These are phyloP conservation scores for Diplocarpon rosae DNA, from an alignment of 2,329 filamentous ascomycete genomes.

Conservation along the genomic window DNA sequence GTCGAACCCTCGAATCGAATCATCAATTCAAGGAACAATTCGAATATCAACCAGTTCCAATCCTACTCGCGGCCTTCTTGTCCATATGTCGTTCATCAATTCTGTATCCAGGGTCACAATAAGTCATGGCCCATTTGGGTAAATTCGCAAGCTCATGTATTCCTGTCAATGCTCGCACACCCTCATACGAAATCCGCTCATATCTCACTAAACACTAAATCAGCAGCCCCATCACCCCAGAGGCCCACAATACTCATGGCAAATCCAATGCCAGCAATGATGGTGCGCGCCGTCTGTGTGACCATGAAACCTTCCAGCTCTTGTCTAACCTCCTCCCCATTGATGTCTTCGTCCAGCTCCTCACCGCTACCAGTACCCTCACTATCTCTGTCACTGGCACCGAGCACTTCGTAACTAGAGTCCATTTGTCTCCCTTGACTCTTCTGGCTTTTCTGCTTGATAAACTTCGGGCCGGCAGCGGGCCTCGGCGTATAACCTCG, in stretches of 20 bases:
- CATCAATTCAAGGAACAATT: no score
- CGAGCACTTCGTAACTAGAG: constrained; percentile 60
- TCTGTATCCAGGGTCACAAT: no score
- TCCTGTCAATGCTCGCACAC: background rate
- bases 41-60: no score
- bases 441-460: constrained; percentile 26
- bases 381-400: constrained; percentile 32
- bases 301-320: constrained; percentile 45
- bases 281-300: constrained; percentile 43
- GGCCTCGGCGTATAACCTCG: constrained; percentile 8
- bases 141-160: no score
- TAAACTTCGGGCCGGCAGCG: background rate
- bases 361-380: constrained; percentile 34
- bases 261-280: constrained; percentile 45
- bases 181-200: constrained; percentile 4
- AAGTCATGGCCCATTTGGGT: no score
- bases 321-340: constrained; percentile 50
- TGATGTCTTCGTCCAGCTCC: constrained; percentile 38
- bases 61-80: no score
- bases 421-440: constrained; percentile 39
- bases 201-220: constrained; percentile 22
- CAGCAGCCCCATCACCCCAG: constrained; percentile 49
- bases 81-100: no score
- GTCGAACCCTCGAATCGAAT: no score
- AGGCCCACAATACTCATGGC: constrained; percentile 51